Conservation (phyloP, 345 rosid species). For the Salix dunnii region DNA sequence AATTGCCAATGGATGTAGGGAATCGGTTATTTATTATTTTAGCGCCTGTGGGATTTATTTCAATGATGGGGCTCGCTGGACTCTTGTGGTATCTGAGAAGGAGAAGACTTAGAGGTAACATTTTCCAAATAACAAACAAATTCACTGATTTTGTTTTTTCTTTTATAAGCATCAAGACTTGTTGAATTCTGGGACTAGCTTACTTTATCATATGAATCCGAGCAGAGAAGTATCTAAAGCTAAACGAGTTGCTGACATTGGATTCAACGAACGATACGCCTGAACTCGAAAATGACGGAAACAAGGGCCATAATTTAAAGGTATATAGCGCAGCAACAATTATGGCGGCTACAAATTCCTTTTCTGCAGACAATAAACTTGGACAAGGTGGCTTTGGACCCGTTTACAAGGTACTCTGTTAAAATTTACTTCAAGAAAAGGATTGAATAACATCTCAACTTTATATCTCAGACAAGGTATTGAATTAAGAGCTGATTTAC, state of each 20-base stretch:
- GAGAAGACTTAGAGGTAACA: neutral
- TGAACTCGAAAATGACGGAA: slow-evolving; percentile 9
- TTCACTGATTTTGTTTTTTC: too few species aligned
- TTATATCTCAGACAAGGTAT: too few species aligned
- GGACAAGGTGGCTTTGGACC: slow-evolving; percentile 11
- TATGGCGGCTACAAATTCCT: slow-evolving; percentile 9
- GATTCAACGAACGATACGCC: slow-evolving; percentile 6
- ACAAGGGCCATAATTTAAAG: neutral
- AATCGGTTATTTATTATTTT: slow-evolving; percentile 16
- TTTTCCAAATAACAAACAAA: neutral
- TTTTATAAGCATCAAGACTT: neutral
- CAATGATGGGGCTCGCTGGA: neutral
- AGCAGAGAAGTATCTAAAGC: neutral
- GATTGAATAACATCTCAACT: too few species aligned
- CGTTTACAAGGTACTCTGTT: neutral
- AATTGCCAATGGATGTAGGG: neutral
- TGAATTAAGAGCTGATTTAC: too few species aligned
- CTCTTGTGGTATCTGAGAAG: slow-evolving; percentile 10
- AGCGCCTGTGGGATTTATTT: neutral
- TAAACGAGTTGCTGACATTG: slow-evolving; percentile 5
- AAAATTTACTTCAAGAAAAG: too few species aligned
- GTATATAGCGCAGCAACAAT: neutral
- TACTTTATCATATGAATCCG: neutral
- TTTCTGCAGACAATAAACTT: slow-evolving; percentile 7
- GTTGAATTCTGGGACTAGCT: neutral